A percentile compares a stretch with the other conserved stretches of the same genome.
phyloP scores from a whole-genome alignment of 169 alveolate species.

The Plasmodium cynomolgi region DNA sequence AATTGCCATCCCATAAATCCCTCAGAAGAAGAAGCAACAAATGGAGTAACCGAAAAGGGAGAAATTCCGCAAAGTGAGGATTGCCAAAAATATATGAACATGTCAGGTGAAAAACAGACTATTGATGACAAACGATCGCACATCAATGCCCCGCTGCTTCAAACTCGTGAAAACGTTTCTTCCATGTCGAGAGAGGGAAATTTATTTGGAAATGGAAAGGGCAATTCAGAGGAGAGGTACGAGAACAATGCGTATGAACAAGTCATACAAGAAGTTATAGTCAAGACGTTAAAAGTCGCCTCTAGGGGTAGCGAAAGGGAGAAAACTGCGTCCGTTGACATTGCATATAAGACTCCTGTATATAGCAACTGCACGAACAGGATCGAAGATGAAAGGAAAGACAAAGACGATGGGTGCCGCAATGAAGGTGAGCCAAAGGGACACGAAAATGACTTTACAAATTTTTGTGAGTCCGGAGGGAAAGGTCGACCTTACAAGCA shows the following conservation, averaged over 20 bases:
- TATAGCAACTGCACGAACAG: not conserved
- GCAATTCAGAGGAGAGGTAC: not conserved
- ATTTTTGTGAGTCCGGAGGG: not conserved
- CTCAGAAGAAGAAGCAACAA: not conserved
- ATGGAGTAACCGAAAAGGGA: not conserved
- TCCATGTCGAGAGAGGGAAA: not conserved
- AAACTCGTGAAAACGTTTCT: not conserved
- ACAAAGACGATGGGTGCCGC: not conserved
- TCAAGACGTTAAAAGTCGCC: conserved; percentile 15
- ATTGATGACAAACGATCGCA: not conserved
- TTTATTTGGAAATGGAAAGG: not conserved
- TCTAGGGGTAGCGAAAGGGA: not conserved
- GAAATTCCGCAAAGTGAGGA: not conserved
- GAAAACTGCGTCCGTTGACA: not conserved
- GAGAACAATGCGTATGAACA: conserved; percentile 2
- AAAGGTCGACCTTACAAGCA: not conserved
- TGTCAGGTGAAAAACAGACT: not conserved
- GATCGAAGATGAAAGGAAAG: not conserved
- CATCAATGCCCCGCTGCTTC: not conserved
- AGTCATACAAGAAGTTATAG: conserved; percentile 26
- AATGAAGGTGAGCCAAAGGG: not conserved
- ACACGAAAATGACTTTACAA: not conserved
- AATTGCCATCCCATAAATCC: not conserved
- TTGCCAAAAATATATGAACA: not conserved
- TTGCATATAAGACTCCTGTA: not conserved